phyloP scores from a whole-genome alignment of 805 yeast species.

The Komagataella phaffii region DNA sequence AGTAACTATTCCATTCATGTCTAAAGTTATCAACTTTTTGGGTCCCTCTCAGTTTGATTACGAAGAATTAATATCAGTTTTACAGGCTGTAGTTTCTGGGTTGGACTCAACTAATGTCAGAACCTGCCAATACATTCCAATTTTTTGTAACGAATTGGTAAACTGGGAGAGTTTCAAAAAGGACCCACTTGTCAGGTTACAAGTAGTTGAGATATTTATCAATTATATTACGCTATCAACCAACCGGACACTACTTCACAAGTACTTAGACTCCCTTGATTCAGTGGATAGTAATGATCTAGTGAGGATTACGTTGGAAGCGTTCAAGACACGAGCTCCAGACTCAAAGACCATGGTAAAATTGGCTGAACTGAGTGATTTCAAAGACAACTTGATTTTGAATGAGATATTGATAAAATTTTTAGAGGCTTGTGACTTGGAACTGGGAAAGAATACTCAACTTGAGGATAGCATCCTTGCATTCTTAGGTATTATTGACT shows the following conservation, averaged over 20 bases:
- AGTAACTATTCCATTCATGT: conserved; percentile 9
- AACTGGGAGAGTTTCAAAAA: conserved; percentile 10
- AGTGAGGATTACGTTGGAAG: conserved; percentile 15
- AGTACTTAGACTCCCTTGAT: conserved; percentile 14
- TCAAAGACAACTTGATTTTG: background rate
- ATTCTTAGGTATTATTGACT: conserved; percentile 9
- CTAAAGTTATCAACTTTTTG: conserved; percentile 15
- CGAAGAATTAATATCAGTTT: conserved; percentile 3
- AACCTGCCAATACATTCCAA: conserved; percentile 15
- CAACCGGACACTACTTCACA: conserved; percentile 11
- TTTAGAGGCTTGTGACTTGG: conserved; percentile 5
- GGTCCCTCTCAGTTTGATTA: conserved; percentile 6
- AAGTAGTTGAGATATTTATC: conserved; percentile 18
- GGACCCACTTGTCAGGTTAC: conserved; percentile 11
- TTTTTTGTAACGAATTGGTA: conserved; percentile 17
- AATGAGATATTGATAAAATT: conserved; percentile 1
- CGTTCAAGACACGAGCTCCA: conserved; percentile 13
- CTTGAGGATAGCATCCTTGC: conserved; percentile 9
- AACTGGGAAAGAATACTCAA: conserved; percentile 8
- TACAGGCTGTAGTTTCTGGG: conserved; percentile 3
- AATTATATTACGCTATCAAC: conserved; percentile 17
- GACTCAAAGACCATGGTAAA: conserved; percentile 14
- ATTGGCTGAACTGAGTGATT: conserved; percentile 8
- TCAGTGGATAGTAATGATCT: conserved; percentile 14
- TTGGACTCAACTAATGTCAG: conserved; percentile 1